Percentiles rank a stretch among this genome's conserved stretches.
Conservation (phyloP, 441 rosid species). For the Biscutella laevigata region DNA sequence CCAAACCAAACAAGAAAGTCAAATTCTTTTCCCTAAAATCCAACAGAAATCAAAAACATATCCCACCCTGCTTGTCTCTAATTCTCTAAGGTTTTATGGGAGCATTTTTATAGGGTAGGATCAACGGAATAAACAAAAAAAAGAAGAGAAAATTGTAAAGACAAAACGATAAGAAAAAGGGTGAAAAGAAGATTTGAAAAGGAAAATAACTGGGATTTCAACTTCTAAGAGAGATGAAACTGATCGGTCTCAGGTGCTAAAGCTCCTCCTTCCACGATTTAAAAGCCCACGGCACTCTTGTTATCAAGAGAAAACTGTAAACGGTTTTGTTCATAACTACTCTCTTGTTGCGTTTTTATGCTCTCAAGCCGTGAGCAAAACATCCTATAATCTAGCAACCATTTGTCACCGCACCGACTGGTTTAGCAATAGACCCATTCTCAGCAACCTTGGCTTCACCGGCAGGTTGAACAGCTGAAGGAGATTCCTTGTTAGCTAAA, state of each 20-base stretch:
- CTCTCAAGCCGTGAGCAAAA: slow-evolving; percentile 23
- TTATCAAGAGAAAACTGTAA: slow-evolving; percentile 13
- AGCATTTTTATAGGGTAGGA: slow-evolving; percentile 27
- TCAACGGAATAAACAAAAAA: background rate
- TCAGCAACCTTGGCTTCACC: slow-evolving; percentile 33
- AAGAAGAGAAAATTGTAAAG: slow-evolving; percentile 4
- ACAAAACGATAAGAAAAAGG: background rate
- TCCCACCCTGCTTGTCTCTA: slow-evolving; percentile 24
- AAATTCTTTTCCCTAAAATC: slow-evolving; percentile 10
- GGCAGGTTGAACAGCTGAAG: slow-evolving; percentile 24
- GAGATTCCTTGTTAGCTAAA: slow-evolving; percentile 26
- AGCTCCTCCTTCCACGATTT: slow-evolving; percentile 19
- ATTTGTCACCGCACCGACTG: slow-evolving; percentile 40
- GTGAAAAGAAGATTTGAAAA: slow-evolving; percentile 2
- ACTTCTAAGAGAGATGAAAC: slow-evolving; percentile 18
- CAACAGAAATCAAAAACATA: slow-evolving; percentile 17
- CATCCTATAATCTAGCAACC: slow-evolving; percentile 35
- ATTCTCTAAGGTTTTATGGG: no score
- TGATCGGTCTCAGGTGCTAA: slow-evolving; percentile 2
- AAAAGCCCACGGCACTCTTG: slow-evolving; percentile 23
- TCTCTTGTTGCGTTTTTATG: slow-evolving; percentile 11
- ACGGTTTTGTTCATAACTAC: slow-evolving; percentile 14
- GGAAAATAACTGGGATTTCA: slow-evolving; percentile 14
- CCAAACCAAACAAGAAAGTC: no score
- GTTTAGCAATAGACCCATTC: slow-evolving; percentile 28